Conservation (phyloP, 495 filamentous ascomycete genomes). For the Aspergillus leporis region DNA sequence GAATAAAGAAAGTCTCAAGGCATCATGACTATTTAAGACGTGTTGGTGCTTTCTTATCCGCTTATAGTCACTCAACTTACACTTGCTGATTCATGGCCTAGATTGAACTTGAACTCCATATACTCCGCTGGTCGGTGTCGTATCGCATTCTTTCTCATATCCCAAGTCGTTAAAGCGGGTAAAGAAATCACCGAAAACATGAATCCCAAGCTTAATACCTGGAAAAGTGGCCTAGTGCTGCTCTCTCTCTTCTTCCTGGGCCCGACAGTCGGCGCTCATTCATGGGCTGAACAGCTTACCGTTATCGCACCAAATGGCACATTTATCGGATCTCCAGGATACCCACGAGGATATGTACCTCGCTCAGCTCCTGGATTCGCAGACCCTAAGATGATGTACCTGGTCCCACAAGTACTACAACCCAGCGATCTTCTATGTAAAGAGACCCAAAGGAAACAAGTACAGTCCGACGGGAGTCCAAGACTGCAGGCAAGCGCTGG, state of each 20-base stretch:
- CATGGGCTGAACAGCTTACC: slow-evolving; percentile 76
- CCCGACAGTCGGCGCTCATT: slow-evolving; percentile 55
- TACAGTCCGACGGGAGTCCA: slow-evolving; percentile 56
- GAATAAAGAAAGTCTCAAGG: neutral
- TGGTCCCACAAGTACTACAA: slow-evolving; percentile 47
- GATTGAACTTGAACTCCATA: slow-evolving; percentile 5
- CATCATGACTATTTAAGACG: slow-evolving; percentile 19
- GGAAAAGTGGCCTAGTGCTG: slow-evolving; percentile 9
- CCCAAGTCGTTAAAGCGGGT: neutral
- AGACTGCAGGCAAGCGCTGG: slow-evolving; percentile 67
- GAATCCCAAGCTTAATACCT: slow-evolving; percentile 12
- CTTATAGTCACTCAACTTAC: neutral
- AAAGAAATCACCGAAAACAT: slow-evolving; percentile 9
- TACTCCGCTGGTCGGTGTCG: slow-evolving; percentile 21
- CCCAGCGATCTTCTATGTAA: slow-evolving; percentile 53
- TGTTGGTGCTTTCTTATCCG: neutral
- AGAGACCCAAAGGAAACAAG: slow-evolving; percentile 49
- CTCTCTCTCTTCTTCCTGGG: slow-evolving; percentile 33
- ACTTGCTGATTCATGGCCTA: neutral
- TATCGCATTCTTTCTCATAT: neutral
- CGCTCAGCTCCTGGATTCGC: slow-evolving; percentile 50
- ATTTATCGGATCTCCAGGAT: slow-evolving; percentile 70
- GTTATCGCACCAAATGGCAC: slow-evolving; percentile 70
- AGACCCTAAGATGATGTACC: slow-evolving; percentile 51
- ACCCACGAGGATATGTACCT: slow-evolving; percentile 59